Percentiles rank a stretch among this genome's conserved stretches.
These are phyloP conservation scores for Fomes fomentarius DNA, from an alignment of 1,284 basidiomycete species.

Conservation along the genomic window DNA sequence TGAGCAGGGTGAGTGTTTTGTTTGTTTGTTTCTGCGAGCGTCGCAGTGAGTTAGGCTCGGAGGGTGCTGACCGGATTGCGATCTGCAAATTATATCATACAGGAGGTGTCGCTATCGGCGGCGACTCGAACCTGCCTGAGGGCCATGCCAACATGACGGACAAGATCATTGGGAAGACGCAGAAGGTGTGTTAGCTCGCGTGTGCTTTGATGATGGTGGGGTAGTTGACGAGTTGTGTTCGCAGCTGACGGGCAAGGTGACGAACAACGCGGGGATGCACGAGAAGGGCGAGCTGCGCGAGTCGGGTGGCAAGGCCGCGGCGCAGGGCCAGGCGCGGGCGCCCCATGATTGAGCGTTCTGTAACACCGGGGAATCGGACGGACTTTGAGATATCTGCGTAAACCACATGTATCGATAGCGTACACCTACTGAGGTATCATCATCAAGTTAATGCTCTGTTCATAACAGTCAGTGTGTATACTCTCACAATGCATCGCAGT, in stretches of 20 bases:
- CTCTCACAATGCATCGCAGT: too few relatives aligned
- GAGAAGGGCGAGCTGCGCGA: constrained; percentile 61
- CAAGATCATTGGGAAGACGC: constrained; percentile 56
- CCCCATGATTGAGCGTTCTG: constrained; percentile 39
- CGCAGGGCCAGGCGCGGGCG: constrained; percentile 42
- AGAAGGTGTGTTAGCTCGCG: constrained; percentile 43
- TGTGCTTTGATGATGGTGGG: neutral
- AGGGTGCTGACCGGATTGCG: neutral
- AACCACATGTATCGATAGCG: neutral
- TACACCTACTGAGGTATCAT: too few relatives aligned
- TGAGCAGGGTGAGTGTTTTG: constrained; percentile 35
- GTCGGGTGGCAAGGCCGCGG: constrained; percentile 53
- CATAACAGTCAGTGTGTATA: too few relatives aligned
- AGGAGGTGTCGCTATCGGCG: constrained; percentile 50
- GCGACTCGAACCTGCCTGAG: constrained; percentile 43
- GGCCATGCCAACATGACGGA: constrained; percentile 49
- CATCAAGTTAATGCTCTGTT: too few relatives aligned
- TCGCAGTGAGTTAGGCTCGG: too few relatives aligned
- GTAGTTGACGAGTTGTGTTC: neutral
- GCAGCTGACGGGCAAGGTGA: constrained; percentile 54
- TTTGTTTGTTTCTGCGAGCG: neutral
- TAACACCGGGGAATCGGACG: neutral
- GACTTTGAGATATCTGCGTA: too few relatives aligned
- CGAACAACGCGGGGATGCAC: constrained; percentile 50
- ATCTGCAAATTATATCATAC: neutral